Percentiles rank a stretch among this genome's conserved stretches.
Evolutionary conservation across 2,329 filamentous ascomycete species (phyloP).

Genomic region (Myrmaecium sp.): DNA sequence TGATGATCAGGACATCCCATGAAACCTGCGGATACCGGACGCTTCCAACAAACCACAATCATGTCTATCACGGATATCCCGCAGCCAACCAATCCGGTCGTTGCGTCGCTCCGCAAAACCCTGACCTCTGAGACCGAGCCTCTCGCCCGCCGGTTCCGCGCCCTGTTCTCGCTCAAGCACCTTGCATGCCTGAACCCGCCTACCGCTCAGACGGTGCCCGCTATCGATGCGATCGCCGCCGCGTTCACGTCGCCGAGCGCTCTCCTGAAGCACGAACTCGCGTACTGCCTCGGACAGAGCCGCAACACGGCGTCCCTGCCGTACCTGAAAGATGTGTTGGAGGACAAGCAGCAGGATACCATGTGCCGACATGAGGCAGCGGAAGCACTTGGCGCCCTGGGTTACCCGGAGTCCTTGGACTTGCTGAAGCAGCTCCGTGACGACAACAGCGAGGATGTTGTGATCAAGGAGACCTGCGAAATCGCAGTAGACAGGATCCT

Average conservation of each 20-base stretch:
- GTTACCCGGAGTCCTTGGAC: conserved; percentile 54
- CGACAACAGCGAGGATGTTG: conserved; percentile 55
- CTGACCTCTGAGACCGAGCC: conserved; percentile 67
- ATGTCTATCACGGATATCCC: too few relatives aligned
- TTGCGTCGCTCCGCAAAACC: conserved; percentile 51
- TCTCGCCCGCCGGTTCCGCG: conserved; percentile 80
- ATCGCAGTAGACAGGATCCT: conserved; percentile 87
- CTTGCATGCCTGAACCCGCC: conserved; percentile 52
- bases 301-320: conserved; percentile 58
- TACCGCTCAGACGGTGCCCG: conserved; percentile 40
- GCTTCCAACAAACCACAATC: too few relatives aligned
- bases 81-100: too few relatives aligned
- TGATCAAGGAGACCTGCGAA: conserved; percentile 90
- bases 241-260: conserved; percentile 74
- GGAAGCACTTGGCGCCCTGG: conserved; percentile 81
- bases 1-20: too few relatives aligned
- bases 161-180: conserved; percentile 94
- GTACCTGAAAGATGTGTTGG: conserved; percentile 55
- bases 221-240: conserved; percentile 70
- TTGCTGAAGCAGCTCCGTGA: conserved; percentile 60
- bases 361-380: conserved; percentile 97
- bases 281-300: conserved; percentile 91
- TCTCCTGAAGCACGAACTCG: conserved; percentile 87
- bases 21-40: too few relatives aligned
- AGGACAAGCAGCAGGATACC: conserved; percentile 65